These are phyloP conservation scores for Neonectria coccinea DNA, from an alignment of 2,329 filamentous ascomycete genomes.

Conservation along the genomic window DNA sequence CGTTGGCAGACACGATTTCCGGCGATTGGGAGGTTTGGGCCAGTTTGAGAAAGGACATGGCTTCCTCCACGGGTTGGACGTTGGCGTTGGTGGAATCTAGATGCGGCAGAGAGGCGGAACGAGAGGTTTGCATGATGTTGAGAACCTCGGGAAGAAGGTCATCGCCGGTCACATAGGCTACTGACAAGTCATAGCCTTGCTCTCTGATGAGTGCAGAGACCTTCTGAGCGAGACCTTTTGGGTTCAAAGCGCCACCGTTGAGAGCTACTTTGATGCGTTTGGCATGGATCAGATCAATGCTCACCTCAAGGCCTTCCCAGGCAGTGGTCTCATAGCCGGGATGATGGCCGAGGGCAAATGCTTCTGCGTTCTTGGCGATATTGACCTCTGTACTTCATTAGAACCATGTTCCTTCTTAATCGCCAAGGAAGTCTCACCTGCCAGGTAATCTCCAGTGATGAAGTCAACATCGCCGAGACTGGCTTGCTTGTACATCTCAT, in stretches of 20 bases:
- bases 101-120: conserved; percentile 41
- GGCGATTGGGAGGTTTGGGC: conserved; percentile 25
- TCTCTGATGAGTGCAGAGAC: conserved; percentile 40
- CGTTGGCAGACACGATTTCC: conserved; percentile 53
- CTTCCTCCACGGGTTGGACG: conserved; percentile 34
- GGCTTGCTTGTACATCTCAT: conserved; percentile 48
- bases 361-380: conserved; percentile 41
- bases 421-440: conserved; percentile 47
- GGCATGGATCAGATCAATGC: conserved; percentile 51
- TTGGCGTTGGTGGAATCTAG: conserved; percentile 33
- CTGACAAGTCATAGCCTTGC: conserved; percentile 46
- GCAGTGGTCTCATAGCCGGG: conserved; percentile 40
- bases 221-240: conserved; percentile 59
- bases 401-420: too few species aligned
- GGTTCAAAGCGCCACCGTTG: conserved; percentile 68
- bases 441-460: conserved; percentile 66
- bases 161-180: conserved; percentile 55
- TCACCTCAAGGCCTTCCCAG: conserved; percentile 41
- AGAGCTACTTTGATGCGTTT: conserved; percentile 66
- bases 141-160: conserved; percentile 46
- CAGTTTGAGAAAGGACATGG: conserved; percentile 29
- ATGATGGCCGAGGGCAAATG: conserved; percentile 18
- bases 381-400: conserved; percentile 40
- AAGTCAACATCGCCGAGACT: conserved; percentile 55
- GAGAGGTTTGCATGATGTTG: neutral